Evolutionary conservation across 148 eudicot species (phyloP).

Genomic region (Limonium bicolor): DNA sequence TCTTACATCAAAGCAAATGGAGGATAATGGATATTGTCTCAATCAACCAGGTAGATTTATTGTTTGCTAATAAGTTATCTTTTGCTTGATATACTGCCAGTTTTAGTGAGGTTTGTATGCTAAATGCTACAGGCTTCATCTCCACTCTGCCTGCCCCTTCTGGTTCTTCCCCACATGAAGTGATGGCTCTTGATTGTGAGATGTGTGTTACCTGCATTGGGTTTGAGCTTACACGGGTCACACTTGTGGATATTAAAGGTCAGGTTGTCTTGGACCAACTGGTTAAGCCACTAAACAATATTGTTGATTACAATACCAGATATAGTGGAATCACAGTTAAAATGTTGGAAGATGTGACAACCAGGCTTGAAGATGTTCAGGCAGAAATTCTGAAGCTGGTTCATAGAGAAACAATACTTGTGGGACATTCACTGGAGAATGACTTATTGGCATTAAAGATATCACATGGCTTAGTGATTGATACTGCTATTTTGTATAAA

Average conservation of each 20-base stretch:
- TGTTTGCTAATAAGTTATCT: background rate
- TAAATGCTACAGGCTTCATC: conserved; percentile 47
- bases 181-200: conserved; percentile 77
- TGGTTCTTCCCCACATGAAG: conserved; percentile 33
- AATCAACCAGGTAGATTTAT: conserved; percentile 43
- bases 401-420: conserved; percentile 62
- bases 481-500: conserved; percentile 75
- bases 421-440: conserved; percentile 95
- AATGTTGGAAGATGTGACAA: conserved; percentile 78
- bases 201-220: conserved; percentile 81
- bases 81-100: background rate
- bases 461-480: conserved; percentile 64
- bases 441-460: conserved; percentile 78
- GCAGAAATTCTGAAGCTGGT: conserved; percentile 72
- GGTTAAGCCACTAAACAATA: conserved; percentile 80
- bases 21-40: conserved; percentile 71
- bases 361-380: conserved; percentile 76
- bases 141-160: conserved; percentile 56
- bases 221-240: conserved; percentile 87
- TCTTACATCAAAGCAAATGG: conserved; percentile 62
- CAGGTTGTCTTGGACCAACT: conserved; percentile 89
- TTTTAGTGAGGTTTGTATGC: background rate
- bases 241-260: conserved; percentile 68
- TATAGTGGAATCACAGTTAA: conserved; percentile 88
- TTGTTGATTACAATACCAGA: conserved; percentile 84